Evolutionary conservation across 768 basidiomycete species (phyloP).

Genomic region (Leccinum barrowsii): DNA sequence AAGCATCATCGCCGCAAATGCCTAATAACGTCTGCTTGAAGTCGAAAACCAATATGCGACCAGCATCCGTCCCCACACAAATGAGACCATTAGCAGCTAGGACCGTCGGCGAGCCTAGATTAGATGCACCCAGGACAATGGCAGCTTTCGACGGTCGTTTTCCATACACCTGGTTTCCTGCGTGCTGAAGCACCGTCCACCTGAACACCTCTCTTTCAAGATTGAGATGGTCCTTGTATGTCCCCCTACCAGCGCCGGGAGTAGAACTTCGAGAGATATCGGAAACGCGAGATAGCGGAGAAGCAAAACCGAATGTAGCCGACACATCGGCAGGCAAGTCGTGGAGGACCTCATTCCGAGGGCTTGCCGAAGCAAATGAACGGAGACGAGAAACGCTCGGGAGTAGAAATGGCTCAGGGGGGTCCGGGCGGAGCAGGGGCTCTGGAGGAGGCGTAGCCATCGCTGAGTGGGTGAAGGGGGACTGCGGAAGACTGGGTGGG

Average conservation of each 20-base stretch:
- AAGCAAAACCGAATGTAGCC: constrained; percentile 42
- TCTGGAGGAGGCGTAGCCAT: constrained; percentile 38
- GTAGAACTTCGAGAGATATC: constrained; percentile 70
- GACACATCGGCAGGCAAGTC: constrained; percentile 43
- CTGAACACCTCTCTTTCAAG: constrained; percentile 60
- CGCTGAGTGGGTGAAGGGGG: constrained; percentile 31
- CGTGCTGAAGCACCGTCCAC: constrained; percentile 66
- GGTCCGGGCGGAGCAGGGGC: background rate
- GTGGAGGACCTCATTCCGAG: constrained; percentile 41
- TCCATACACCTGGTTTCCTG: constrained; percentile 55
- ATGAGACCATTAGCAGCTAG: constrained; percentile 84
- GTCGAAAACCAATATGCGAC: constrained; percentile 80
- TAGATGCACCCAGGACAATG: constrained; percentile 54
- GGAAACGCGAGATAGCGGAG: constrained; percentile 62
- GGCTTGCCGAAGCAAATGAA: constrained; percentile 54
- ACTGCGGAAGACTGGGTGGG: constrained; percentile 38
- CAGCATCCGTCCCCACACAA: constrained; percentile 82
- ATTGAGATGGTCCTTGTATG: constrained; percentile 16
- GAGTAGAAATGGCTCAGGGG: constrained; percentile 58
- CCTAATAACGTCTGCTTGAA: constrained; percentile 83
- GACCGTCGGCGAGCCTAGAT: constrained; percentile 69
- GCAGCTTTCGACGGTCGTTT: constrained; percentile 56
- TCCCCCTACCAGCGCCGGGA: constrained; percentile 33
- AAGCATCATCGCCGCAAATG: constrained; percentile 67
- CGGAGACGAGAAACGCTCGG: constrained; percentile 79